A percentile compares a stretch with the other conserved stretches of the same genome.
These are phyloP conservation scores for Piper longum DNA, from an alignment of 164 flowering plant species.

Conservation along the genomic window DNA sequence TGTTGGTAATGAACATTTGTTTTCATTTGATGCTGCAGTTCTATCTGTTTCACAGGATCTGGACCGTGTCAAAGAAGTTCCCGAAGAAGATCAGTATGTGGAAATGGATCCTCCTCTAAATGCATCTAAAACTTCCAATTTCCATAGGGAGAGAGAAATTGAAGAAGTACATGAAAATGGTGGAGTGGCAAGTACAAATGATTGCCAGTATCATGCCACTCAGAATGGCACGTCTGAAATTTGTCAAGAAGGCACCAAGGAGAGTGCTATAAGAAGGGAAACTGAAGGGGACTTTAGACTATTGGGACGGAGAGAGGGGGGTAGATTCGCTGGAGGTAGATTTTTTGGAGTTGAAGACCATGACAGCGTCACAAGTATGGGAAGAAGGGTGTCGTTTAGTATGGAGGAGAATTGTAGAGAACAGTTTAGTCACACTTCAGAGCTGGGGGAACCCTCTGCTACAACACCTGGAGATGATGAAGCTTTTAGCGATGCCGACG, in stretches of 20 bases:
- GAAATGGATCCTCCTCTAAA: constrained; percentile 11
- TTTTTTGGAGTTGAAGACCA: constrained; percentile 59
- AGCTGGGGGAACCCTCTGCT: constrained; percentile 49
- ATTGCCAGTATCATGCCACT: constrained; percentile 8
- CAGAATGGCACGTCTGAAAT: constrained; percentile 21
- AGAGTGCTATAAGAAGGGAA: constrained; percentile 86
- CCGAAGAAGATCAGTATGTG: constrained; percentile 29
- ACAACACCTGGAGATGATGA: constrained; percentile 48
- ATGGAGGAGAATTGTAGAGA: constrained; percentile 44
- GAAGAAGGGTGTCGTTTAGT: constrained; percentile 69
- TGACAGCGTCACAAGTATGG: constrained; percentile 46
- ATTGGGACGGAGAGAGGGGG: constrained; percentile 46
- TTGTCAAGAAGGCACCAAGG: constrained; percentile 23
- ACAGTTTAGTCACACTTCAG: constrained; percentile 28
- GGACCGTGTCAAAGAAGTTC: constrained; percentile 30
- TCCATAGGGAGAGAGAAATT: constrained; percentile 20
- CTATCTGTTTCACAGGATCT: constrained; percentile 38
- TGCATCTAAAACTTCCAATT: constrained; percentile 8
- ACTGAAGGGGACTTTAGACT: constrained; percentile 95
- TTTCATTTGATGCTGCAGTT: constrained; percentile 56
- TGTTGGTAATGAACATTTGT: constrained; percentile 22
- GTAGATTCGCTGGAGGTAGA: constrained; percentile 46
- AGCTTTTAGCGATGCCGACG: constrained; percentile 25
- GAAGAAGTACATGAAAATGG: constrained; percentile 23
- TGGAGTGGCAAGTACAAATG: constrained; percentile 13